Evolutionary conservation across 83 land plant genomes (phyloP).

Genomic region (Thuja plicata): DNA sequence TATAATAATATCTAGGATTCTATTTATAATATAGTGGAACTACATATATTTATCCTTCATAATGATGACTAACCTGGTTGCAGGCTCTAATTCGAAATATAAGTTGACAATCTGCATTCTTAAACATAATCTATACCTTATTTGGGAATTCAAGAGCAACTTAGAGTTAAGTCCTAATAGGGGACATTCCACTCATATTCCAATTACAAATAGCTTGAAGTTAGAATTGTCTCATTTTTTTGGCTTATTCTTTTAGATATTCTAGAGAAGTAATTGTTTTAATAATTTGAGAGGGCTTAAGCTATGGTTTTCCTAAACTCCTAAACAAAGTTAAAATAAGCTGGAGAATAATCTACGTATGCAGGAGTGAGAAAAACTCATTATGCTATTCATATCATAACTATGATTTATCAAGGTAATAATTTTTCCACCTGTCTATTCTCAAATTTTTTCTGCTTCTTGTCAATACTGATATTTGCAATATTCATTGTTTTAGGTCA

Average conservation of each 20-base stretch:
- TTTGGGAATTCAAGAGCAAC: too few species aligned
- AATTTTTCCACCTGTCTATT: neutral
- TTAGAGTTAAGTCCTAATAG: too few species aligned
- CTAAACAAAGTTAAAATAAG: too few species aligned
- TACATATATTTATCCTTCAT: too few species aligned
- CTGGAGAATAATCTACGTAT: neutral
- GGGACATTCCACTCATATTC: neutral
- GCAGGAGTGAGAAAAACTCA: neutral
- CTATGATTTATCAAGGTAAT: neutral
- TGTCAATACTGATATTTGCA: neutral
- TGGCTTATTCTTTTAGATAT: neutral
- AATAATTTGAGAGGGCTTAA: neutral
- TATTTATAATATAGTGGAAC: too few species aligned
- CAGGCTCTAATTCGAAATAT: too few species aligned
- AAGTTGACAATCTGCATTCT: too few species aligned
- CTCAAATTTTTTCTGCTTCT: neutral
- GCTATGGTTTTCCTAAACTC: neutral
- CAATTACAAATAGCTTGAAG: neutral
- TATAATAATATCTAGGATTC: too few species aligned
- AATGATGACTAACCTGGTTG: too few species aligned
- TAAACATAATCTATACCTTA: too few species aligned
- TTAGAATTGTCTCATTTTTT: neutral
- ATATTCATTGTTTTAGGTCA: neutral
- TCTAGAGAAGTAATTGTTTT: neutral
- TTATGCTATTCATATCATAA: neutral